Evolutionary conservation across 768 basidiomycete genomes (phyloP).

Genomic region (Scleroderma citrinum): DNA sequence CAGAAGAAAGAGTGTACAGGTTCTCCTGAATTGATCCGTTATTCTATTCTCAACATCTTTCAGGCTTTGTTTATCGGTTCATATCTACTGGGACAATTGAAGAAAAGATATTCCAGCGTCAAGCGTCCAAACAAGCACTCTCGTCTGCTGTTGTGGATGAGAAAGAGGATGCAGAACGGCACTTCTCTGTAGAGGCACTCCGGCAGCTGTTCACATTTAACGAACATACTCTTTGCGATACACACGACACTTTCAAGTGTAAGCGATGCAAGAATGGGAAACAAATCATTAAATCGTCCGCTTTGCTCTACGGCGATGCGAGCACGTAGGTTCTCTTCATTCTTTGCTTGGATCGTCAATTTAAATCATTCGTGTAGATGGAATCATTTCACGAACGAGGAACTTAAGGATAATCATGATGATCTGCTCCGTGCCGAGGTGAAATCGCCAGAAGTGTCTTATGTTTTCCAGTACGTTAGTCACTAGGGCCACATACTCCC

Average conservation of each 20-base stretch:
- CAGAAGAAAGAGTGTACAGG: slow-evolving; percentile 97
- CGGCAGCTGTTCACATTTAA: slow-evolving; percentile 91
- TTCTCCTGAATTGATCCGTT: neutral
- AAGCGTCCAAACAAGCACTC: slow-evolving; percentile 92
- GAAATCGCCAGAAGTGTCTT: slow-evolving; percentile 79
- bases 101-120: slow-evolving; percentile 98
- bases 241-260: slow-evolving; percentile 98
- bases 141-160: slow-evolving; percentile 99
- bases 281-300: slow-evolving; percentile 77
- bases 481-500: slow-evolving; percentile 40
- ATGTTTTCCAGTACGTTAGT: slow-evolving; percentile 95
- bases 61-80: slow-evolving; percentile 97
- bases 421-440: slow-evolving; percentile 90
- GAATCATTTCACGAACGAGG: slow-evolving; percentile 93
- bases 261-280: slow-evolving; percentile 84
- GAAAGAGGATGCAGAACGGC: slow-evolving; percentile 91
- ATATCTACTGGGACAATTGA: slow-evolving; percentile 96
- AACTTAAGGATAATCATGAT: slow-evolving; percentile 89
- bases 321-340: slow-evolving; percentile 71
- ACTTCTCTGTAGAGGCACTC: slow-evolving; percentile 86
- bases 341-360: neutral
- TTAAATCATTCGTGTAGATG: slow-evolving; percentile 48
- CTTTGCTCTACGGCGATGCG: slow-evolving; percentile 90
- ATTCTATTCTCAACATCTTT: neutral
- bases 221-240: slow-evolving; percentile 80